A percentile compares a stretch with the other conserved stretches of the same genome.
phyloP scores from a whole-genome alignment of 176 grass and related monocot species.

The Carex pumila region DNA sequence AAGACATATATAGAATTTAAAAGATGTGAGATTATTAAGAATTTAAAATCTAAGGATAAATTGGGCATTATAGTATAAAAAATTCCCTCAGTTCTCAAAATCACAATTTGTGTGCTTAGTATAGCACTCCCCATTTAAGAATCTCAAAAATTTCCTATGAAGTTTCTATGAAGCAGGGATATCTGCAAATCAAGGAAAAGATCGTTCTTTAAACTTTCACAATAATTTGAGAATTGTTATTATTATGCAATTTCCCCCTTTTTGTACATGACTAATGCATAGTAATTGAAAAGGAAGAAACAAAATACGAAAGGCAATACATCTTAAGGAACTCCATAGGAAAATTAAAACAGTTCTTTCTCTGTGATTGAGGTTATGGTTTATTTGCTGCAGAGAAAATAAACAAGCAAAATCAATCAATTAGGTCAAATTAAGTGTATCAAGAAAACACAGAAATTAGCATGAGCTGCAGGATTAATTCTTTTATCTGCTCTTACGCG shows the following conservation, averaged over 20 bases:
- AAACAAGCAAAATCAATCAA: background rate
- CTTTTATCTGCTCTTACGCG: constrained; percentile 38
- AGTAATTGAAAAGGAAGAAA: background rate
- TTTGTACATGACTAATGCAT: background rate
- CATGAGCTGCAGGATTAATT: constrained; percentile 25
- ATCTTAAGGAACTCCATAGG: background rate
- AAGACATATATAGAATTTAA: no score
- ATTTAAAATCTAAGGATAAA: no score
- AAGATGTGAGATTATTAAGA: no score
- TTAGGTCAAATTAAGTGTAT: background rate
- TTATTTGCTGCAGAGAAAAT: background rate
- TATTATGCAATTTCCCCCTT: background rate
- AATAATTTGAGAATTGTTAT: background rate
- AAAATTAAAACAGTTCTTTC: background rate
- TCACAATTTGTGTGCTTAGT: no score
- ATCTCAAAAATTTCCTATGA: background rate
- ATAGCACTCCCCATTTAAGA: background rate
- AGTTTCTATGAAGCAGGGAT: background rate
- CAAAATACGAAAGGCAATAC: background rate
- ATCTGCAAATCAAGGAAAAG: no score
- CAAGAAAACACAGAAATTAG: background rate
- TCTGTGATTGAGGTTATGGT: background rate
- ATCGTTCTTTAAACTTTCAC: background rate
- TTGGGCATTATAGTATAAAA: no score
- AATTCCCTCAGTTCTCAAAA: no score